phyloP scores from a whole-genome alignment of 2,329 filamentous ascomycete genomes.

The Botrytis fragariae region DNA sequence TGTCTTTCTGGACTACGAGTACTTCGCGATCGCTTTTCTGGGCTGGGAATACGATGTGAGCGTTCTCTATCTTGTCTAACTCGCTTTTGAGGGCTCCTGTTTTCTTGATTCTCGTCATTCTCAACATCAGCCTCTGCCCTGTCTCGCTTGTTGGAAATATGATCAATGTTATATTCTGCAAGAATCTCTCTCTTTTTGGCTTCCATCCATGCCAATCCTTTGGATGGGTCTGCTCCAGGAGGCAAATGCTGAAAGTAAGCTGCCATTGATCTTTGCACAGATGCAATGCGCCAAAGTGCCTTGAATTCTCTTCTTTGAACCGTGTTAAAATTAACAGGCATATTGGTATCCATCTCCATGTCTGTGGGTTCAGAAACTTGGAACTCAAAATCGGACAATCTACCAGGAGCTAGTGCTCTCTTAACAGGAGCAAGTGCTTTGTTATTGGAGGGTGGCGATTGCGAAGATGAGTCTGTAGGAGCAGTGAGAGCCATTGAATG shows the following conservation, averaged over 20 bases:
- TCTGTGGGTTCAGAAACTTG: conserved; percentile 28
- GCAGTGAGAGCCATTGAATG: not conserved
- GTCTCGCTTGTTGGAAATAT: conserved; percentile 9
- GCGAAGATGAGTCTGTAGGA: conserved; percentile 5
- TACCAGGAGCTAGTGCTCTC: conserved; percentile 13
- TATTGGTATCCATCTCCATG: conserved; percentile 24
- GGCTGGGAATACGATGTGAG: conserved; percentile 1
- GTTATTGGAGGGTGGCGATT: not conserved
- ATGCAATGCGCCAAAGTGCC: conserved; percentile 34
- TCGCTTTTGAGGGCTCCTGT: conserved; percentile 32
- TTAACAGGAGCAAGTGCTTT: not conserved
- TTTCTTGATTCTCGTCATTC: conserved; percentile 28
- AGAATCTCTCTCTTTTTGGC: conserved; percentile 14
- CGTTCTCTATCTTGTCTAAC: conserved; percentile 20
- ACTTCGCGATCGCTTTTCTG: conserved; percentile 10
- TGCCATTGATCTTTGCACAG: conserved; percentile 34
- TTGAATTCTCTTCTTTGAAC: conserved; percentile 30
- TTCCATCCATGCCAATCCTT: conserved; percentile 17
- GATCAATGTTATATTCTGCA: conserved; percentile 3
- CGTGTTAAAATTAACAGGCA: conserved; percentile 30
- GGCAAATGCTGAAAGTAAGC: conserved; percentile 27
- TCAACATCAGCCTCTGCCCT: conserved; percentile 15
- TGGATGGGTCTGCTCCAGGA: conserved; percentile 4
- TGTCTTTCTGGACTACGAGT: conserved; percentile 18
- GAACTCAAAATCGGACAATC: conserved; percentile 5